A percentile compares a stretch with the other conserved stretches of the same genome.
Conservation (phyloP, 2,329 filamentous ascomycete species). For the Exophiala sideris region DNA sequence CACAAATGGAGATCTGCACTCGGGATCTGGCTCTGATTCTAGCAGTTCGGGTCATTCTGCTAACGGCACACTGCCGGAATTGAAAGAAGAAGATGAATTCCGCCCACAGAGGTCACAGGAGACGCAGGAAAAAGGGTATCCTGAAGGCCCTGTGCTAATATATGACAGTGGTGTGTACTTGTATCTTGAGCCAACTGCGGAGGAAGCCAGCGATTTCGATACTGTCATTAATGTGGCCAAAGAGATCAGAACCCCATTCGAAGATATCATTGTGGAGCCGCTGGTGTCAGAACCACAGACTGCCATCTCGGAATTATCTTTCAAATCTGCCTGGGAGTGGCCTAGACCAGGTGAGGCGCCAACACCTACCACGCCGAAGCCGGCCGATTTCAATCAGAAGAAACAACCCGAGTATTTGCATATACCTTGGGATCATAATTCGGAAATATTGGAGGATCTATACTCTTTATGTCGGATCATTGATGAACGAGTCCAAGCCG, state of each 20-base stretch:
- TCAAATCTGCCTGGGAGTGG: slow-evolving; percentile 50
- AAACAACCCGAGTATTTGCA: slow-evolving; percentile 59
- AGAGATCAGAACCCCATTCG: slow-evolving; percentile 61
- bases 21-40: slow-evolving; percentile 23
- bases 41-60: slow-evolving; percentile 22
- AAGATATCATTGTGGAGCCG: slow-evolving; percentile 31
- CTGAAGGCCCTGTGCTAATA: slow-evolving; percentile 61
- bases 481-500: slow-evolving; percentile 55
- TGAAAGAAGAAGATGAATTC: slow-evolving; percentile 51
- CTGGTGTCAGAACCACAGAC: slow-evolving; percentile 42
- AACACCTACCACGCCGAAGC: slow-evolving; percentile 26
- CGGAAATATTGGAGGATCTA: slow-evolving; percentile 63
- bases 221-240: slow-evolving; percentile 64
- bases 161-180: slow-evolving; percentile 61
- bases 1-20: slow-evolving; percentile 11
- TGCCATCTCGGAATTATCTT: slow-evolving; percentile 44
- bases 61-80: slow-evolving; percentile 41
- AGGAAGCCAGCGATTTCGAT: slow-evolving; percentile 59
- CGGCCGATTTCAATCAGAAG: slow-evolving; percentile 6
- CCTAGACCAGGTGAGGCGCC: slow-evolving; percentile 32
- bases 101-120: slow-evolving; percentile 55
- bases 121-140: slow-evolving; percentile 61
- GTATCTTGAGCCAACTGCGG: slow-evolving; percentile 60
- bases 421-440: slow-evolving; percentile 65
- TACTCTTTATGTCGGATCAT: slow-evolving; percentile 59